A percentile compares a stretch with the other conserved stretches of the same genome.
Conservation (phyloP, 2,329 filamentous ascomycete genomes). For the Colletotrichum echinochloae region DNA sequence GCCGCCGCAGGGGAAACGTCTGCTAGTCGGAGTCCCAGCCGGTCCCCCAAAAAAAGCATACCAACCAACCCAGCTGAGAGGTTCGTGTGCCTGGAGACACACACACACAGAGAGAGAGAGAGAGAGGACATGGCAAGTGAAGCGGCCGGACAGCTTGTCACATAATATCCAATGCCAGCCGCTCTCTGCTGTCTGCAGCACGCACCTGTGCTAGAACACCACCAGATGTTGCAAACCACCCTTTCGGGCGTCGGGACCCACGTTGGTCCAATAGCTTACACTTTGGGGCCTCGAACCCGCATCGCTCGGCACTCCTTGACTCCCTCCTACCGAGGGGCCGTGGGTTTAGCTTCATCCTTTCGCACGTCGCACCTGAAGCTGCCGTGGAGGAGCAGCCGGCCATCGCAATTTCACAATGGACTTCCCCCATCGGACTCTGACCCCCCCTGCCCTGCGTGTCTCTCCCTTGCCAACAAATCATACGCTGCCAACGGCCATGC, state of each 20-base stretch:
- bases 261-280: conserved; percentile 36
- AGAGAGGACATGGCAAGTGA: not conserved
- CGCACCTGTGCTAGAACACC: conserved; percentile 31
- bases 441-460: conserved; percentile 14
- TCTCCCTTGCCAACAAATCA: conserved; percentile 30
- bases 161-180: not conserved
- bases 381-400: conserved; percentile 1
- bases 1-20: not conserved
- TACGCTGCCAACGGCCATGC: conserved; percentile 2
- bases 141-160: conserved; percentile 1
- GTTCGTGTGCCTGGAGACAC: not conserved
- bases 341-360: conserved; percentile 36
- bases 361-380: conserved; percentile 20
- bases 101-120: not conserved
- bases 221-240: conserved; percentile 24
- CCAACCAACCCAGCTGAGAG: not conserved
- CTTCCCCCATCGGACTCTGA: conserved; percentile 39
- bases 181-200: not conserved
- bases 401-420: conserved; percentile 39
- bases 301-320: conserved; percentile 37
- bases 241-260: conserved; percentile 35
- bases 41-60: not conserved
- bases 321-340: conserved; percentile 31
- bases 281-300: conserved; percentile 32
- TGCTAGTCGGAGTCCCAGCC: conserved; percentile 23